Base-by-base conservation (phyloP, 768 basidiomycete genomes). In the Rhodotorula sphaerocarpa region DNA sequence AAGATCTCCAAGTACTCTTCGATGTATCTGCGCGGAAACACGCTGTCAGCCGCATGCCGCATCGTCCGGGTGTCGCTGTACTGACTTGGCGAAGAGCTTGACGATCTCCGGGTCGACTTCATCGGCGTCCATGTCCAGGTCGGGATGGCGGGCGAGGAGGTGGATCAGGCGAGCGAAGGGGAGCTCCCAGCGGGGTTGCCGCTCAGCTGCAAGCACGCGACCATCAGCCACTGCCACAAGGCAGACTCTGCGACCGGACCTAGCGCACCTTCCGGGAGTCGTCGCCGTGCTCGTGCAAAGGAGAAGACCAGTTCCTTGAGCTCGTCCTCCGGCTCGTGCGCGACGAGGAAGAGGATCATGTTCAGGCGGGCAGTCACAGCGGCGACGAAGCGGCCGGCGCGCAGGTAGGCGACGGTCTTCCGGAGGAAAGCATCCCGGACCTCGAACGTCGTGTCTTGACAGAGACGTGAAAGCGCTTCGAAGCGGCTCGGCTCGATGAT, bases 71-170 rank as follows among this genome's bases (percentile, higher is more conserved):
- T n/a, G n/a, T n/a, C n/a, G n/a, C n/a, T n/a, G 30, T 12, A 73
- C 85, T 50, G 68, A 95, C 90, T 86, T 88, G 28, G 86, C 84
- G 70, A 90, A 85, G 70, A 87, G 85, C 39, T 82, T 78, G 42
- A 92, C 74, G 45, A 84, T 84, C 39, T 87, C 86, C 41, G 82
- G 79, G 3, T 80, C 79, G 47, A 78, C 80, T 0, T 54, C 61
- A 71, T 51, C 86, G 42, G 82, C 80, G 4, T 80, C 79, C 46
- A 79, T 80, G 0, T 59, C 63, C 70, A 90, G 92, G 75, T 99
- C 95, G 7, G 93, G 93, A 73, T 99, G 95, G 73, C 95, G 92
- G 0, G 91, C 89, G 7, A 97, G 79, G 1, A 91, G 75, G 72
- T 91, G 87, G 15, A 97, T 79, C 7, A 97, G 76, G 18, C 93